Base-by-base conservation (phyloP, 2,329 filamentous ascomycete genomes). In the Mollisiaceae sp. region DNA sequence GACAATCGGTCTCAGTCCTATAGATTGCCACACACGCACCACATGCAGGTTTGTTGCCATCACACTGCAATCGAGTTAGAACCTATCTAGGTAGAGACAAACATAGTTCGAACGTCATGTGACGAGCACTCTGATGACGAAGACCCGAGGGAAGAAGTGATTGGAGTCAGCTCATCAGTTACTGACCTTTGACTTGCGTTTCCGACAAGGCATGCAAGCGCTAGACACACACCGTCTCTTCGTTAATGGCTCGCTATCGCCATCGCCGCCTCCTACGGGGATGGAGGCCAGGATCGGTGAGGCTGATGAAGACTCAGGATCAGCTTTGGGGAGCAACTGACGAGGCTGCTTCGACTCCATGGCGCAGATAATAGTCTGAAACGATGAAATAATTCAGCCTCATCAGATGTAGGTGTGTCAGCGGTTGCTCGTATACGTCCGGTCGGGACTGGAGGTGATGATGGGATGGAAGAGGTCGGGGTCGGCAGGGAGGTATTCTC, bases 11-110 rank as follows among this genome's bases (percentile, higher is more conserved):
- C 60, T 81, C 77, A 12, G 81, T 83, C 60, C 79, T 77, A 72
- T 84, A 85, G 11, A 85, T 82, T 22, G 81, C 80, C 9, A 76
- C 78, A 69, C 83, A 85, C 12, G 82, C 83, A 24, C 81, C 81
- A 73, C 83, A 85, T 8, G 79, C 73, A 39, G 82, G 82, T 14
- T 78, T 54, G 14, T n/a, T 74, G 41, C 82, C 82, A 73, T 85
- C 82, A 71, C 83, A 85, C 82, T 84, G 68, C 27, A 14, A 11
- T 36, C 15, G 59, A 35, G 59, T 56, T 45, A 47, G 36, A 6
- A 50, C 20, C 9, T 8, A 39, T 24, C 41, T 14, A 14, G 24
- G 27, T 14, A 14, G 24, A 41, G 27, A 32, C 27, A 32, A 32
- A 32, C 24, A 41, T 20, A 14, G 38, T 35, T 56, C 32, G 45